Base-by-base conservation (phyloP, 2,329 filamentous ascomycete species). In the Ambrosiella xylebori region DNA sequence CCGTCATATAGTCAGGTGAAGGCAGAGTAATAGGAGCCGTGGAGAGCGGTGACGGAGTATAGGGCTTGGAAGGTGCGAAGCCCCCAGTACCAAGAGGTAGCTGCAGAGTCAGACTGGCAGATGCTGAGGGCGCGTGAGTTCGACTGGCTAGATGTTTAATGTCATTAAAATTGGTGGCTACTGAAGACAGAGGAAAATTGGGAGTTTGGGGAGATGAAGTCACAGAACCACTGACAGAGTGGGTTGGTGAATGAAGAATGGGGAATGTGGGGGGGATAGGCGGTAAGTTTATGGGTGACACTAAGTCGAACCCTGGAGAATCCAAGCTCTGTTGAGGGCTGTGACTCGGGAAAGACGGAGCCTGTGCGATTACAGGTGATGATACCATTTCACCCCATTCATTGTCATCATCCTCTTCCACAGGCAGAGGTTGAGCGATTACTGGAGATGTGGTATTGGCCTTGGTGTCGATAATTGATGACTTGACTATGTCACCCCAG, bases 371-470 rank as follows among this genome's bases (percentile, higher is more conserved):
- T 17, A 27, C 50, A 38, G 51, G 57, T 19, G 58, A 59, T 4
- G 59, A 55, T 9, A 81, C 70, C 78, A 81, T 81, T 61, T 81
- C 78, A 1, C 78, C 78, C 78, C 78, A 81, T 41, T 81, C 78
- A 50, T 79, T 76, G 4, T 78, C 74, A 0, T 73, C 69, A 5
- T 70, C 68, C 0, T 66, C 65, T 0, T 64, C 64, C 38, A 50
- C 52, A 63, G 11, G 45, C 17, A 4, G 8, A 51, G 17, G 7
- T 51, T 51, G 13, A 12, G 5, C 17, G 8, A 51, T 11, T 6
- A 35, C 19, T 36, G 47, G 13, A 11, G 12, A 11, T 7, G 13
- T 35, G 27, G 47, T 35, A 35, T 51, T 51, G 6, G 15, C 27
- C 9, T 35, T 36, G 2, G 47, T 7, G 6, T 11, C 36, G 13